Percentiles rank a stretch among this genome's conserved stretches.
Evolutionary conservation across 1,284 basidiomycete species (phyloP).

Genomic region (Inonotus hispidus): DNA sequence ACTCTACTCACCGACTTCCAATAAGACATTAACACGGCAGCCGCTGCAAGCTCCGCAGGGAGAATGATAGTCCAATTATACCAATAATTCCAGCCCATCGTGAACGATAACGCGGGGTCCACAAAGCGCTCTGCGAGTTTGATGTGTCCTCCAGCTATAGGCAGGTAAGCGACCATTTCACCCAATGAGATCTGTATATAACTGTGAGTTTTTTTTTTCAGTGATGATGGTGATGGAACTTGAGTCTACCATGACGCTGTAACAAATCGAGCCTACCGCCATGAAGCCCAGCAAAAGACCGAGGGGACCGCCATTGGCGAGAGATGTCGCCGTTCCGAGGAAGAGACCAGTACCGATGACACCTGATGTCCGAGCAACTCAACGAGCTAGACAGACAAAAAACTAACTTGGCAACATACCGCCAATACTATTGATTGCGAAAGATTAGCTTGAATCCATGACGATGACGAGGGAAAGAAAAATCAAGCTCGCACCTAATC

Average conservation of each 20-base stretch:
- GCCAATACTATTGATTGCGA: conserved; percentile 29
- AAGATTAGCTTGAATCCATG: conserved; percentile 16
- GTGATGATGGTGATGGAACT: background rate
- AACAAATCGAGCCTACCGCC: conserved; percentile 58
- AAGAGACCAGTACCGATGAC: conserved; percentile 73
- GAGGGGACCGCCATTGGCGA: conserved; percentile 50
- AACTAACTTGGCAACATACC: conserved; percentile 20
- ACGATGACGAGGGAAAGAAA: background rate
- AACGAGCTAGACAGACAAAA: background rate
- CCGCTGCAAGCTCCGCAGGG: conserved; percentile 75
- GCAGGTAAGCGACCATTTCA: conserved; percentile 66
- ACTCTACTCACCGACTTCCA: conserved; percentile 44
- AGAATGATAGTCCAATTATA: conserved; percentile 70
- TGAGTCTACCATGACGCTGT: conserved; percentile 45
- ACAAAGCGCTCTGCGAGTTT: conserved; percentile 76
- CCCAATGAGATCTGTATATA: conserved; percentile 41
- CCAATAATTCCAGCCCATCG: conserved; percentile 84
- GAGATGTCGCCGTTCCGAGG: conserved; percentile 55
- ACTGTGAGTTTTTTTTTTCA: conserved; percentile 1
- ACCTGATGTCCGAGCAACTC: conserved; percentile 36
- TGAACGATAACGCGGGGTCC: conserved; percentile 74
- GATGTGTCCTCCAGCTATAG: conserved; percentile 75
- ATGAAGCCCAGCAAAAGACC: conserved; percentile 64
- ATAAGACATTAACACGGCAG: conserved; percentile 72
- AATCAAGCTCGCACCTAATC: conserved; percentile 47